Base-by-base conservation (phyloP, 345 rosid species). In the Moricandia arvensis region DNA sequence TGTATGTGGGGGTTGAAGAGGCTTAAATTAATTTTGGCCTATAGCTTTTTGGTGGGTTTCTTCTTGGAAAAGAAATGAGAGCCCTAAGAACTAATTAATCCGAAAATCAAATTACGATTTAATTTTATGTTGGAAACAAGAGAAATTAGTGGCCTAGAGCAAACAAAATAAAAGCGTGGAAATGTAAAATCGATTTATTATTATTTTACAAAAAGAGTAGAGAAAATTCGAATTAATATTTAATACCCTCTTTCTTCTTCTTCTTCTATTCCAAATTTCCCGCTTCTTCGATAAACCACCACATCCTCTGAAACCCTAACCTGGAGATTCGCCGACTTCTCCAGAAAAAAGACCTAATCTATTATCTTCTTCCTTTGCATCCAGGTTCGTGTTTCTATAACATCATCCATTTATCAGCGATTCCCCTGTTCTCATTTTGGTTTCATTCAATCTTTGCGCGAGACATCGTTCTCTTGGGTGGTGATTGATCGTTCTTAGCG, bases 271-370 rank as follows among this genome's bases (percentile, higher is more conserved):
- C 51, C 55, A 67, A 68, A 29, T 45, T 24, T 75, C 49, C 13
- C 55, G 9, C 62, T 17, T 59, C 74, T 68, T 59, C 16, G 11
- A 33, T 68, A 59, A 59, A 41, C 66, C 78, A 37, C 71, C 66
- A 21, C 45, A 13, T 72, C 62, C 53, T 63, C 69, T 35, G 53
- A 58, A 65, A 27, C 79, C 79, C 69, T 68, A 60, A 51, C 61
- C 57, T 59, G 43, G 73, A 75, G 63, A 68, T 33, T 75, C 62
- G 73, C 73, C 67, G 59, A 38, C 66, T 68, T 68, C 68, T 49
- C 68, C 62, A 33, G 31, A 31, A 45, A 8, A 45, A 8, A 43
- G 49, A 59, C 59, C 8, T 24, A 61, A 59, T 68, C 24, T 47
- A 31, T 11, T 10, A 30, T 3, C 61, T 49, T 34, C 35, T 61